A percentile compares a stretch with the other conserved stretches of the same genome.
Evolutionary conservation across 1,284 basidiomycete species (phyloP).

Genomic region (Cryptococcus sp.): DNA sequence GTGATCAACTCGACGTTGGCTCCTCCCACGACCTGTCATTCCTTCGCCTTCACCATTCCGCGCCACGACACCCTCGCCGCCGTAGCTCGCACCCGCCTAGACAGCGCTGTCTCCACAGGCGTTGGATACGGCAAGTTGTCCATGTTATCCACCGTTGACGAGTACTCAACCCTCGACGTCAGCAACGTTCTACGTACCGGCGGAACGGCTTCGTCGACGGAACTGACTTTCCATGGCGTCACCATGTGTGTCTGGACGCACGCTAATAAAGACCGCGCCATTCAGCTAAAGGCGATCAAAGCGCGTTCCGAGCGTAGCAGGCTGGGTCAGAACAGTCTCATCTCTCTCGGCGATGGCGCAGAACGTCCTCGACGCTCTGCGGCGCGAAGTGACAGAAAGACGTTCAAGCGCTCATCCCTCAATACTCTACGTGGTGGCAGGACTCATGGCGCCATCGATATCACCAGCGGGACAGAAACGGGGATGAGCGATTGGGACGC

Average conservation of each 20-base stretch:
- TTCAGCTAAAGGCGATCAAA: constrained; percentile 39
- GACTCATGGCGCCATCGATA: constrained; percentile 3
- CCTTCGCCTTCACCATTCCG: constrained; percentile 72
- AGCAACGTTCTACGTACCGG: constrained; percentile 23
- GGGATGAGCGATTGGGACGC: constrained; percentile 63
- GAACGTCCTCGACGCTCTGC: not conserved
- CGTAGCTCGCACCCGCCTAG: constrained; percentile 29
- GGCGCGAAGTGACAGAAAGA: not conserved
- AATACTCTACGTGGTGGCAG: constrained; percentile 9
- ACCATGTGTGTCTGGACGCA: constrained; percentile 92
- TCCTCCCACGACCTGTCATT: constrained; percentile 87
- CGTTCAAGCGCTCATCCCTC: constrained; percentile 5
- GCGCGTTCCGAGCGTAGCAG: constrained; percentile 18
- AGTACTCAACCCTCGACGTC: constrained; percentile 14
- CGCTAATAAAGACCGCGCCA: constrained; percentile 78
- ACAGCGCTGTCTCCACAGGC: constrained; percentile 10
- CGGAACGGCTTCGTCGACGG: constrained; percentile 40
- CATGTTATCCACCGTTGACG: constrained; percentile 59
- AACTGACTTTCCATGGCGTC: constrained; percentile 76
- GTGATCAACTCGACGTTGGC: constrained; percentile 88
- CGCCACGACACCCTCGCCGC: constrained; percentile 39
- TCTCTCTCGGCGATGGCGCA: constrained; percentile 5
- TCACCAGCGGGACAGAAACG: constrained; percentile 23
- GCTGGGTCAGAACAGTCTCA: constrained; percentile 15
- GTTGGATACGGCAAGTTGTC: constrained; percentile 14